Base-by-base conservation (phyloP, 306 rosid species). In the Cicer pinnatifidum region DNA sequence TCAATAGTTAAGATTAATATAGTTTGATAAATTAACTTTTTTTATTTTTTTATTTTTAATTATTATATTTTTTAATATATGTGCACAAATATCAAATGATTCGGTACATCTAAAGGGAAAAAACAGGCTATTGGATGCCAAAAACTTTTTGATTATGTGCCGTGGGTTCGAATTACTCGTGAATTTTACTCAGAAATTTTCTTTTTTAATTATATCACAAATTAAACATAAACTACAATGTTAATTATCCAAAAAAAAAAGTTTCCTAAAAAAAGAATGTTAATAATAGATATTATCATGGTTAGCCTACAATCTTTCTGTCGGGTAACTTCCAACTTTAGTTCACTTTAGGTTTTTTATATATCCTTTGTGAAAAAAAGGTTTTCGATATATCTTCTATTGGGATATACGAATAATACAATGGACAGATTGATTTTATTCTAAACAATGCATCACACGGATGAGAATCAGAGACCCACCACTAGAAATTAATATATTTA, bases 391-490 rank as follows among this genome's bases (percentile, higher is more conserved):
- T 54, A 60, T 70, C 11, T 16, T 57, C 6, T 9, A 23, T 50
- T 37, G 67, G 52, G 61, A 72, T 45, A 45, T 70, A 48, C 7
- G 17, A 12, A 48, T 48, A 12, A 48, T 12, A 40, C 61, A 69
- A 41, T 70, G 15, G 46, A 3, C 66, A 1, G 35, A 62, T 38
- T 70, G 83, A 85, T 82, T 77, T 80, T 77, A 88, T 88, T 82
- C 90, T 81, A 64, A 75, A 71, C 79, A 80, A 82, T 66, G 72
- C 45, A 39, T 73, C 80, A 80, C 75, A 70, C 17, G 66, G 81
- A 69, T 45, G 76, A 57, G 83, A 78, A 82, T 76, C 82, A 67
- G 59, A 69, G 61, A 60, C 82, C 89, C 88, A 85, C 88, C 50
- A 40, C 38, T 46, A 0, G 16, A 15, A 40, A 67, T 57, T 58